phyloP scores from a whole-genome alignment of 176 grass and related monocot genomes.

The Alopecurus myosuroides region DNA sequence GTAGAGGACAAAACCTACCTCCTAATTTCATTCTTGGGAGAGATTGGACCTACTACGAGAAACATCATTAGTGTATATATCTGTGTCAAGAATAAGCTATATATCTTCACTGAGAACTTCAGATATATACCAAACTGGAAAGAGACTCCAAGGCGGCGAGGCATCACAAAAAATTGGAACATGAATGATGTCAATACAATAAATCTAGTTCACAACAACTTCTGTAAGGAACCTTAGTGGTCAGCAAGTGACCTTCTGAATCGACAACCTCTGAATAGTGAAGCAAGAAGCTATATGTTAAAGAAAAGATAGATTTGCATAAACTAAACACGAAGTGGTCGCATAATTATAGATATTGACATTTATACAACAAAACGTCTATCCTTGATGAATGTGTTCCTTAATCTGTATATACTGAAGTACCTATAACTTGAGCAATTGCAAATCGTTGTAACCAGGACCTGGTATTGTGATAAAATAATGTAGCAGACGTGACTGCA shows the following conservation, averaged over 20 bases:
- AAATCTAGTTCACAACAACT: constrained; percentile 67
- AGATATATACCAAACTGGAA: constrained; percentile 75
- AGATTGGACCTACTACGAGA: constrained; percentile 63
- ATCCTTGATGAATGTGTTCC: not conserved
- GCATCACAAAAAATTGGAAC: constrained; percentile 85
- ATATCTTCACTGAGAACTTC: constrained; percentile 18
- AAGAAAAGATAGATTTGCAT: not conserved
- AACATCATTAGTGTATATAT: constrained; percentile 3
- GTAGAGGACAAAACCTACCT: constrained; percentile 58
- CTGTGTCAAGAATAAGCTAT: constrained; percentile 6
- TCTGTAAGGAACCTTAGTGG: not conserved
- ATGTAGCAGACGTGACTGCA: not conserved
- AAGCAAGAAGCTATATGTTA: not conserved
- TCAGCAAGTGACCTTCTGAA: not conserved
- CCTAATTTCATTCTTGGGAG: constrained; percentile 97
- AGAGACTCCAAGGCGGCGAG: constrained; percentile 88
- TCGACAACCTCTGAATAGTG: not conserved
- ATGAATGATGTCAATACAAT: constrained; percentile 68
- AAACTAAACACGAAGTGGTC: not conserved
- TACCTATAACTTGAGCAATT: not conserved
- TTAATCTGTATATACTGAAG: not conserved
- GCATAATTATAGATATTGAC: not conserved
- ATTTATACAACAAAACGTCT: not conserved
- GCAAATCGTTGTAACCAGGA: not conserved
- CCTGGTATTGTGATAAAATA: not conserved